phyloP scores from a whole-genome alignment of 495 filamentous ascomycete species.

The Lichina pygmaea region DNA sequence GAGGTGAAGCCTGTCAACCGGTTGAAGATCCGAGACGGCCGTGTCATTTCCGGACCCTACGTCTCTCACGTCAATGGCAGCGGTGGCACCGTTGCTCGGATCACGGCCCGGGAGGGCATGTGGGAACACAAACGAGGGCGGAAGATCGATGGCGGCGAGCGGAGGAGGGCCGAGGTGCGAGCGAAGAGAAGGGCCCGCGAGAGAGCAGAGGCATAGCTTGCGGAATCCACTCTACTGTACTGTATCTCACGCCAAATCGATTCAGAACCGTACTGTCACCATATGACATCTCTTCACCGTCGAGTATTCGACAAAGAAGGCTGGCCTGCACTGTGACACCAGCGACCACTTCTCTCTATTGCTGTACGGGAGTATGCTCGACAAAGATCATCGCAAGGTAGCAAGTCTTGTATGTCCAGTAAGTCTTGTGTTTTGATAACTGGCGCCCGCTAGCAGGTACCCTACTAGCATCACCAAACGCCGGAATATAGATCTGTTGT shows the following conservation, averaged over 20 bases:
- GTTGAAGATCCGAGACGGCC: conserved; percentile 34
- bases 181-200: conserved; percentile 27
- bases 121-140: conserved; percentile 64
- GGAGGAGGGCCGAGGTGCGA: conserved; percentile 60
- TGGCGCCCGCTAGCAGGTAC: too few relatives aligned
- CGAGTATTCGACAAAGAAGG: too few relatives aligned
- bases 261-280: not conserved
- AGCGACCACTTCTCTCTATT: too few relatives aligned
- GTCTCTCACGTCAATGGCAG: conserved; percentile 34
- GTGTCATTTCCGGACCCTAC: conserved; percentile 42
- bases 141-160: conserved; percentile 92
- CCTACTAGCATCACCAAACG: too few relatives aligned
- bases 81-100: conserved; percentile 27
- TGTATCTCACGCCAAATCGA: not conserved
- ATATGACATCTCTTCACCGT: too few relatives aligned
- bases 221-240: not conserved
- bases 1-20: conserved; percentile 24
- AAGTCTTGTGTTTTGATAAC: too few relatives aligned
- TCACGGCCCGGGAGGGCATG: conserved; percentile 55
- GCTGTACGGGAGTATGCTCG: too few relatives aligned
- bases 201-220: conserved; percentile 9
- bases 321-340: too few relatives aligned
- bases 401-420: too few relatives aligned
- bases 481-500: too few relatives aligned
- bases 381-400: too few relatives aligned